Evolutionary conservation across 331 rosid genomes (phyloP).

Genomic region (Rhamnella rubrinervis): DNA sequence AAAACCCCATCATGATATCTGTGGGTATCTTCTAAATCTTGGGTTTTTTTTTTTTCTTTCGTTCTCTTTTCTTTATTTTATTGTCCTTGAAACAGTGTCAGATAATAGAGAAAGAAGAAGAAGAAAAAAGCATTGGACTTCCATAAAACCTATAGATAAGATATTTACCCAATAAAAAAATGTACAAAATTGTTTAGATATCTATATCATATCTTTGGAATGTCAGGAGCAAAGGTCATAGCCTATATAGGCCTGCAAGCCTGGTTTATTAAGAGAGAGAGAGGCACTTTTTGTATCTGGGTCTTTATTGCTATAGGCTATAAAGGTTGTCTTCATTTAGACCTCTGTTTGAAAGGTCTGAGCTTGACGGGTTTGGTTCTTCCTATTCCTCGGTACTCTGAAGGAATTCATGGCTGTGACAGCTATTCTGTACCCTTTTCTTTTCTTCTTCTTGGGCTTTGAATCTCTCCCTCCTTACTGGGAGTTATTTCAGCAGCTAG

Average conservation of each 20-base stretch:
- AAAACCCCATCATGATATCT: background rate
- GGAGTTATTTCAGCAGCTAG: constrained; percentile 42
- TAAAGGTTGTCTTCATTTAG: constrained; percentile 39
- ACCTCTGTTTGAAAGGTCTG: constrained; percentile 38
- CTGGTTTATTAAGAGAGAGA: background rate
- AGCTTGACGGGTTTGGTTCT: constrained; percentile 53
- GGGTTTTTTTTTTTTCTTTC: background rate
- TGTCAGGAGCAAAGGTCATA: constrained; percentile 47
- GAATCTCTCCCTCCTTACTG: constrained; percentile 39
- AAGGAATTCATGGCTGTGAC: constrained; percentile 79
- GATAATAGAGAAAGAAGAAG: constrained; percentile 28
- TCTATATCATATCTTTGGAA: constrained; percentile 35
- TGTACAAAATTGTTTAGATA: constrained; percentile 32
- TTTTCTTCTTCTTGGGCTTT: constrained; percentile 49
- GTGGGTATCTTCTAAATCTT: constrained; percentile 13
- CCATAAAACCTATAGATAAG: background rate
- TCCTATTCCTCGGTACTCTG: constrained; percentile 64
- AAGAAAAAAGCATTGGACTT: constrained; percentile 21
- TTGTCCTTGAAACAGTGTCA: constrained; percentile 42
- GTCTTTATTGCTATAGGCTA: constrained; percentile 53
- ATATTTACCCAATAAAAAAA: background rate
- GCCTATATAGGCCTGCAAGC: constrained; percentile 48
- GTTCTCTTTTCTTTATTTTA: background rate
- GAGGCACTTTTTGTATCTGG: constrained; percentile 22
- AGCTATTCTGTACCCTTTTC: constrained; percentile 46